Evolutionary conservation across 2,329 filamentous ascomycete genomes (phyloP), one percentile per base, ranked within the genome.

Genomic region (Sporothrix mexicana): DNA sequence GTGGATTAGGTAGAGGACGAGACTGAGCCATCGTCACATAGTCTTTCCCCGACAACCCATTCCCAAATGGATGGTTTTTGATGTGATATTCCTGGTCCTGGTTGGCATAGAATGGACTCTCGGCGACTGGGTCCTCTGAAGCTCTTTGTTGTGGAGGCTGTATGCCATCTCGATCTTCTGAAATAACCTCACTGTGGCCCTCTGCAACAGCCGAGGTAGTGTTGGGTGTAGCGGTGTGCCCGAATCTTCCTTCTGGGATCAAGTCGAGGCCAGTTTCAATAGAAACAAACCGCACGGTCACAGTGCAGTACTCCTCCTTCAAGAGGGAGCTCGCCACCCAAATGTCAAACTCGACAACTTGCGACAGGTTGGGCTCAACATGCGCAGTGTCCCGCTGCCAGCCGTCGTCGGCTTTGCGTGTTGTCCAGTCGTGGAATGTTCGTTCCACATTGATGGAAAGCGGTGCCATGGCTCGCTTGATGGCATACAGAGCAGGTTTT

Each of bases 401-500:
- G 10, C 75, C 62, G 17, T 49, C 8, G n/a, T 70, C 70, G 4
- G 72, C 72, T 25, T 64, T 71, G 17, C 73, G 59, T 12, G 57
- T 81, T 17, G 79, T 80, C 75, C 86, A 83, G 73, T 86, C 84
- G 10, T 80, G 80, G 2, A 43, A 41, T 15, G 20, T 43, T 8
- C 92, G 84, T 74, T 88, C 90, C 75, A 94, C 90, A 4, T 91
- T 92, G 1, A 94, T 86, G 1, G 89, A 90, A 7, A 95, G 80
- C 0, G 90, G 88, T 12, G 91, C 91, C 85, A 95, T 89, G 79
- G 93, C 93, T 62, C 93, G 87, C 82, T 92, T 92, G 79, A 95
- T 91, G 0, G 92, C 89, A 78, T 89, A 94, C 81, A 93, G 95
- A 2, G 92, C 92, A 70, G 90, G 88, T 81, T 95, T 95, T 25